A percentile compares a stretch with the other conserved stretches of the same genome.
These are phyloP conservation scores for Pichia inconspicua DNA, from an alignment of 1,139 yeast genomes.

Conservation along the genomic window DNA sequence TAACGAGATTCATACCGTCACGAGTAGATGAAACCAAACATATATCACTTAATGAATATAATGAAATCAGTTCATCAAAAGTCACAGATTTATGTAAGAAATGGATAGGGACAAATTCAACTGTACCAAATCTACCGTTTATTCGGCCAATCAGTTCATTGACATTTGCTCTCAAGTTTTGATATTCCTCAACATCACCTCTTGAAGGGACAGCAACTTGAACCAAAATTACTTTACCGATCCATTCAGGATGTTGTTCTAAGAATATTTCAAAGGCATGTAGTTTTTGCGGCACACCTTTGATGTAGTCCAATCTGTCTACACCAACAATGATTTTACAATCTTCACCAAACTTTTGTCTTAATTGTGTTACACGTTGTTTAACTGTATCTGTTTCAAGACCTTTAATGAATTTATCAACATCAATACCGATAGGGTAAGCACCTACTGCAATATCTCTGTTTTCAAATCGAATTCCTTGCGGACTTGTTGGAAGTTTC, in stretches of 20 bases:
- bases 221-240: constrained; percentile 89
- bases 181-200: constrained; percentile 98
- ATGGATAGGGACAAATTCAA: constrained; percentile 96
- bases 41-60: constrained; percentile 80
- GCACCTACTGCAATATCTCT: constrained; percentile 85
- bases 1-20: constrained; percentile 96
- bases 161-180: constrained; percentile 84
- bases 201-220: constrained; percentile 98
- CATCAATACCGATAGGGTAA: constrained; percentile 97
- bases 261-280: constrained; percentile 93
- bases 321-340: constrained; percentile 90
- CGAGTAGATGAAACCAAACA: constrained; percentile 91
- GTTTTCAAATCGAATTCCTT: constrained; percentile 76
- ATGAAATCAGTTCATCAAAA: constrained; percentile 82
- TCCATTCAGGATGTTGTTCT: constrained; percentile 95
- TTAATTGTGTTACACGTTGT: constrained; percentile 55
- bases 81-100: constrained; percentile 89
- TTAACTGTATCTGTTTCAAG: constrained; percentile 56
- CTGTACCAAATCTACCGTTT: constrained; percentile 93
- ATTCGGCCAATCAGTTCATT: constrained; percentile 95
- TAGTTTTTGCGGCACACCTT: constrained; percentile 94
- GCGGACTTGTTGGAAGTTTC: constrained; percentile 78
- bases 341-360: constrained; percentile 55
- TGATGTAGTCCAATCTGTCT: constrained; percentile 89
- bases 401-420: constrained; percentile 81